Evolutionary conservation across 2,329 filamentous ascomycete species (phyloP), one percentile per base, ranked within the genome.

Genomic region (Neoarthrinium moseri): DNA sequence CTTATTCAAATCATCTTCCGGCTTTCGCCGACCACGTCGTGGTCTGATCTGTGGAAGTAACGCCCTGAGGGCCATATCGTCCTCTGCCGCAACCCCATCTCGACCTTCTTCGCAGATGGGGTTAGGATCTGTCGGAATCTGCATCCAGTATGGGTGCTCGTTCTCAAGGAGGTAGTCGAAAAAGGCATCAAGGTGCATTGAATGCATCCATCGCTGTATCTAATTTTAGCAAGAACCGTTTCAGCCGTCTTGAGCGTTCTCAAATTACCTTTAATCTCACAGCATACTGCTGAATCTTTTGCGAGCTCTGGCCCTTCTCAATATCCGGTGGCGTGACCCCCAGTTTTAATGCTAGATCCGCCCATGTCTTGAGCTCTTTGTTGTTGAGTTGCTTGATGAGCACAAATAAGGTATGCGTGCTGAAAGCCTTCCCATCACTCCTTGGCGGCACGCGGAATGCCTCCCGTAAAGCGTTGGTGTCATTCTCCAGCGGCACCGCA

Each of bases 211-310:
- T 61, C 92, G 85, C 88, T 64, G 46, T 39, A n/a, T 5, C 7
- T 46, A 13, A 38, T 22, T 43, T 21, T 22, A 39, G 22, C 26
- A 41, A 12, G 15, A 12, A 17, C 10, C 17, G 32, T 35, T 7
- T 29, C 8, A 29, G 26, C 26, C 26, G 26, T n/a, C 15, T 15
- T 24, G 17, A 21, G 27, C 6, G 17, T 10, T 7, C 33, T 38
- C 21, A 29, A 42, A 68, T 59, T 68, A 91, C 89, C 81, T 96
- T 96, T 47, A 96, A 71, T 48, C 91, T 81, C 37, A 96, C 91
- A 34, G 89, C 90, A 72, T 96, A 96, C 64, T 96, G 91, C 64
- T 95, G 90, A 47, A 96, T 87, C 65, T 96, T 96, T 62, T 96
- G 92, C 2, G 87, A 84, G 63, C 90, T 95, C 69, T 95, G 87